phyloP scores from a whole-genome alignment of 2,329 filamentous ascomycete genomes.

The Colletotrichum melonis region DNA sequence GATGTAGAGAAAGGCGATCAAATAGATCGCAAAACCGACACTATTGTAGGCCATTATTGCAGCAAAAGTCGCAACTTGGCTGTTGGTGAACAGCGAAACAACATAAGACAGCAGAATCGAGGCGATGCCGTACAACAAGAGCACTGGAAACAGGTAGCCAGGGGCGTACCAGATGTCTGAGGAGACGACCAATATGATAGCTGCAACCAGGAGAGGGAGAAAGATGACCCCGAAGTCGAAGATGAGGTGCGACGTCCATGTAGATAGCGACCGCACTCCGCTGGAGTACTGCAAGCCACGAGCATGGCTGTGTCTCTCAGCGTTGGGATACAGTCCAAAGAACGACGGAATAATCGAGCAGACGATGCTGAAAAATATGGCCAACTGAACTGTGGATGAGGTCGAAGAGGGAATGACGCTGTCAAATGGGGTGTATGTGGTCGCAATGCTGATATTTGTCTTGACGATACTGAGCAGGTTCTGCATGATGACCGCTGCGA shows the following conservation, averaged over 20 bases:
- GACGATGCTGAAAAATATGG: constrained; percentile 84
- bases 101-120: constrained; percentile 83
- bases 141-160: constrained; percentile 82
- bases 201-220: constrained; percentile 72
- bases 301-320: constrained; percentile 82
- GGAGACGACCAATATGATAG: constrained; percentile 74
- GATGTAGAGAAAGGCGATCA: constrained; percentile 72
- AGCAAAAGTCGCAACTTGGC: constrained; percentile 86
- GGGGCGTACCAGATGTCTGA: constrained; percentile 80
- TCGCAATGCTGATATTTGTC: constrained; percentile 76
- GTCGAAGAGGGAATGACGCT: constrained; percentile 73
- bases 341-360: constrained; percentile 85
- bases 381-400: constrained; percentile 80
- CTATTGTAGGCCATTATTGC: constrained; percentile 83
- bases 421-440: constrained; percentile 80
- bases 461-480: constrained; percentile 74
- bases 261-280: constrained; percentile 81
- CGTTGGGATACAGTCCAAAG: constrained; percentile 87
- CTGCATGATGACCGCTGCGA: constrained; percentile 71
- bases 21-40: constrained; percentile 75
- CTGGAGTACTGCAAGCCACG: constrained; percentile 92
- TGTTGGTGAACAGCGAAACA: constrained; percentile 81
- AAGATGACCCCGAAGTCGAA: constrained; percentile 86
- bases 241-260: constrained; percentile 84
- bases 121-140: constrained; percentile 74